Evolutionary conservation across 129 eudicot genomes (phyloP).

Genomic region (Glebionis coronaria): DNA sequence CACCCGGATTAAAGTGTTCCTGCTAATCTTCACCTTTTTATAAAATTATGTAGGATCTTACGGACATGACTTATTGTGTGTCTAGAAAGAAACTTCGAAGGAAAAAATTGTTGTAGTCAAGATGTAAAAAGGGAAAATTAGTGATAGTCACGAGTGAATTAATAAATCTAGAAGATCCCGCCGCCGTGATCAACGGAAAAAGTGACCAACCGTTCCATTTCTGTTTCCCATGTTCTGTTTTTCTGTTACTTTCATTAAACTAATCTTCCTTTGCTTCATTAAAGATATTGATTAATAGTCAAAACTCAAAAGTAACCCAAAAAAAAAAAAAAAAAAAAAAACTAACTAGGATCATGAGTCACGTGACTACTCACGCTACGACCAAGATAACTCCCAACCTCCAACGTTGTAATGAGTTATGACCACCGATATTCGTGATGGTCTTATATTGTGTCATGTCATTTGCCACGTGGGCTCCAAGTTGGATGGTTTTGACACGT

Average conservation of each 20-base stretch:
- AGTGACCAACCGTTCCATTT: conserved; percentile 28
- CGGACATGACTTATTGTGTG: no score
- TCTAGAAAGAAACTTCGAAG: no score
- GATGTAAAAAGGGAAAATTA: neutral
- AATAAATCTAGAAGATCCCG: conserved; percentile 20
- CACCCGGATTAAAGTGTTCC: no score
- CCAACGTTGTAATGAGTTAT: neutral
- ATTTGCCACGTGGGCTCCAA: conserved; percentile 29
- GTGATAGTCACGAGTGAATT: conserved; percentile 17
- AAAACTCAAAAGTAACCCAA: no score
- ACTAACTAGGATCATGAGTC: conserved; percentile 33
- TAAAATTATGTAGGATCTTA: no score
- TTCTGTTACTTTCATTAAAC: conserved; percentile 6
- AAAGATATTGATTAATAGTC: no score
- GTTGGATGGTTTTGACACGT: conserved; percentile 6
- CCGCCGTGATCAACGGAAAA: conserved; percentile 23
- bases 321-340: no score
- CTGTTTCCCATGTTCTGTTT: conserved; percentile 11
- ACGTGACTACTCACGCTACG: conserved; percentile 34
- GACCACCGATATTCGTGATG: conserved; percentile 22
- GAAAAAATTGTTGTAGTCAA: neutral
- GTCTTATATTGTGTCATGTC: neutral
- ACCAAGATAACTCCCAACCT: conserved; percentile 22
- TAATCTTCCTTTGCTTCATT: no score
- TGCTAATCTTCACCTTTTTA: no score